Evolutionary conservation across 805 yeast genomes (phyloP), one percentile per base, ranked within the genome.

Genomic region (Suhomyces sp.): DNA sequence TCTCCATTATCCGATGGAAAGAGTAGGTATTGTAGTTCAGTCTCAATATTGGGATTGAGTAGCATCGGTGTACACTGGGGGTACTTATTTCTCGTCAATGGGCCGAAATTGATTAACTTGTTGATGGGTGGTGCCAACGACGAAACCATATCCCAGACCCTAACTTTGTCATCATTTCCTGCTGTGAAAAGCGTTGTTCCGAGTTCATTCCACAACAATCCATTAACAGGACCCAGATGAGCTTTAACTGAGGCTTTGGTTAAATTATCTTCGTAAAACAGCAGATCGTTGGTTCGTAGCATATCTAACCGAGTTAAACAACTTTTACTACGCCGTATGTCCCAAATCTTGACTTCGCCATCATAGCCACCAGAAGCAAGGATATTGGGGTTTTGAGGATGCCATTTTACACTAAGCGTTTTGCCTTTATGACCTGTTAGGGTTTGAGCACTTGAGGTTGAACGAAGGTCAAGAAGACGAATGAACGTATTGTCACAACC

Each of bases 341-440:
- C 98, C 97, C 97, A 90, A 0, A 90, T 53, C 34, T 84, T 72
- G 6, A 84, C 80, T 29, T 81, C 81, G 0, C 97, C 96, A 47
- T 83, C 87, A 12, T 77, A 72, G 14, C 91, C 88, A 1, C 95
- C 96, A 4, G 88, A 72, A 0, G 90, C 88, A 2, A 90, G 63
- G 3, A 83, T 42, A 48, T 82, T 60, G 0, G 77, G 59, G 42
- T 75, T 63, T 6, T 63, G 61, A 0, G 95, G 95, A 29, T 84
- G 82, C 91, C 95, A 88, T 49, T 79, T 76, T 19, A 82, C 78
- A 18, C 78, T 58, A 28, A 79, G 53, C 1, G 80, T 72, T 38
- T 68, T 72, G 1, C 80, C 77, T 34, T 69, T 68, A 43, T 78
- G 83, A 8, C 86, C 88, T 27, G 67, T 57, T 19, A 87, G 61